Evolutionary conservation across 2,329 filamentous ascomycete genomes (phyloP), one percentile per base, ranked within the genome.

Genomic region (Sclerotiophoma versabilis): DNA sequence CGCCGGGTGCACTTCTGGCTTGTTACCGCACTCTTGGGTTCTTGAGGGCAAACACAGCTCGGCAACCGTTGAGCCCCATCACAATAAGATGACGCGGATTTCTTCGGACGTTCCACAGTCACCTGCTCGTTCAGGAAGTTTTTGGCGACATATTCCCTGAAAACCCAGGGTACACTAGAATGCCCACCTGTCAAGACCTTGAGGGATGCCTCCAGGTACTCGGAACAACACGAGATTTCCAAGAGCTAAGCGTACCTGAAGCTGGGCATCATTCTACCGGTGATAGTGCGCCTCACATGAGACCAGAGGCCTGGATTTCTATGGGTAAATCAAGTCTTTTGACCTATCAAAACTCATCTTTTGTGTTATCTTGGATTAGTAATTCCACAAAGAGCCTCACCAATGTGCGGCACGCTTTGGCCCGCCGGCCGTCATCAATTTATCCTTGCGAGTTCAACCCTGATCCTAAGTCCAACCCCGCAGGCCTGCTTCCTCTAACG

Each of bases 61-160:
- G 45, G 26, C n/a, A 15, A 19, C 23, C 38, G 26, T 36, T 49
- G 17, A 39, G 36, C n/a, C 5, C 23, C 25, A 33, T 26, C 15
- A 20, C 11, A n/a, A 26, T 33, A 20, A 32, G 34, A 33, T 36
- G 34, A 15, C 9, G n/a, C 51, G 51, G 51, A 54, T 33, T 49
- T 54, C 45, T 54, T 54, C 51, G 51, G 45, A 46, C 38, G 29
- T 29, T 41, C n/a, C 12, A 23, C 26, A n/a, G 14, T 20, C 39
- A 44, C 44, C 33, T 49, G 22, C 44, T 33, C 10, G 2, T 36
- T 49, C 10, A 17, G 51, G 39, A 30, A 49, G 14, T 2, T 27
- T 10, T 37, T 42, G 17, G 37, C 45, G 23, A 41, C 5, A 32
- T n/a, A 10, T 22, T 19, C n/a, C 11, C 29, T 39, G 36, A 45